Conservation (phyloP, 2,329 filamentous ascomycete genomes). For the Huntiella savannae region DNA sequence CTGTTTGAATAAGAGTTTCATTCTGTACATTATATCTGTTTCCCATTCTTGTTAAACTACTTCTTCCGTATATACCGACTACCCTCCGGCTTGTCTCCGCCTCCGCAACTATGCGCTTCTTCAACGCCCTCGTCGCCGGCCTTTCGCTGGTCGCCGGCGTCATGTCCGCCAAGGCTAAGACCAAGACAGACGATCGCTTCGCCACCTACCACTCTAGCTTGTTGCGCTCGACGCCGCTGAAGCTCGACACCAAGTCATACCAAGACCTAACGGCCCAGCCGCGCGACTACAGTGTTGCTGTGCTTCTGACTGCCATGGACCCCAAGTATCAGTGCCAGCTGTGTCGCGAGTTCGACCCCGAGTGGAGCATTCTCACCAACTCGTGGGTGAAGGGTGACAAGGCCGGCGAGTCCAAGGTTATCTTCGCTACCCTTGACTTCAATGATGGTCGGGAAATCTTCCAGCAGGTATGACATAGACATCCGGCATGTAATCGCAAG, state of each 20-base stretch:
- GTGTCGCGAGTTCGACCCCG: conserved; percentile 80
- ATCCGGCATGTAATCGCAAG: background rate
- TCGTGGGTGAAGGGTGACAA: conserved; percentile 81
- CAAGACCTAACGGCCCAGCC: conserved; percentile 54
- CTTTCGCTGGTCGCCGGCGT: conserved; percentile 41
- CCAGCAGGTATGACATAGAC: conserved; percentile 45
- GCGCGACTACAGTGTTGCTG: conserved; percentile 63
- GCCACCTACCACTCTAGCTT: conserved; percentile 50
- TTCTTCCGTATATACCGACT: background rate
- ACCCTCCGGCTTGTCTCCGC: background rate
- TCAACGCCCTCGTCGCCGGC: conserved; percentile 42
- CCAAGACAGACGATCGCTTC: conserved; percentile 41
- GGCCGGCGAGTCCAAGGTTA: conserved; percentile 46
- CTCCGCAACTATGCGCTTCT: conserved; percentile 43
- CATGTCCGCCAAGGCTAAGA: conserved; percentile 44
- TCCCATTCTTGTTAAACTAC: background rate
- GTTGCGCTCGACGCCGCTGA: conserved; percentile 45
- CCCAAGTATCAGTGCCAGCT: conserved; percentile 65
- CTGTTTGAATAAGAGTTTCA: background rate
- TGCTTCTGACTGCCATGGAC: conserved; percentile 77
- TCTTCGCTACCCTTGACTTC: conserved; percentile 82
- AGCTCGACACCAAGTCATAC: conserved; percentile 62
- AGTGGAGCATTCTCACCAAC: conserved; percentile 73
- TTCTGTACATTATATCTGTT: background rate
- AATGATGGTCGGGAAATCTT: conserved; percentile 66